Conservation (phyloP, 169 alveolate genomes). For the Cryptosporidium canis region DNA sequence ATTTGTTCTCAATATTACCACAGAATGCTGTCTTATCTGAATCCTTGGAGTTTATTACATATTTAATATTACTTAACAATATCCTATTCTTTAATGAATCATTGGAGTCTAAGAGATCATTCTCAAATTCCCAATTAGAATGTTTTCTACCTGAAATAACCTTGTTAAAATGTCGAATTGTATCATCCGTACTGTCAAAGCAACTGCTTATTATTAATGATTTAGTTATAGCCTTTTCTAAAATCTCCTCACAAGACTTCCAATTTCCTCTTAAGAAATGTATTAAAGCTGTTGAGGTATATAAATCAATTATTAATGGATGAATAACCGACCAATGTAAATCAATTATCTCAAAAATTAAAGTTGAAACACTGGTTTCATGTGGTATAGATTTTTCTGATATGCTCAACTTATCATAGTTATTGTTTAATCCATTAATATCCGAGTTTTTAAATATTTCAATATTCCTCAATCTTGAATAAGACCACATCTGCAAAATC, state of each 20-base stretch:
- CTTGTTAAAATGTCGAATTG: constrained; percentile 33
- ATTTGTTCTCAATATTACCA: background rate
- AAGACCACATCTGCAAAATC: constrained; percentile 58
- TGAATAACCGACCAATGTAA: constrained; percentile 64
- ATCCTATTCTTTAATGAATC: constrained; percentile 18
- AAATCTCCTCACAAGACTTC: constrained; percentile 59
- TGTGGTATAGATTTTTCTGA: constrained; percentile 60
- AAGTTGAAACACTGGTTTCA: constrained; percentile 41
- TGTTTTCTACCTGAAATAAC: background rate
- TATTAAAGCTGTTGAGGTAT: constrained; percentile 49
- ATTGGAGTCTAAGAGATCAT: constrained; percentile 10
- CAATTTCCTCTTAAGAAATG: constrained; percentile 58
- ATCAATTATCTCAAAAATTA: constrained; percentile 55
- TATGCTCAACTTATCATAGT: background rate
- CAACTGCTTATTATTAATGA: constrained; percentile 47
- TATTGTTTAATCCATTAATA: background rate
- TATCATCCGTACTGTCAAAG: constrained; percentile 29
- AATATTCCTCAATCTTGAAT: constrained; percentile 39
- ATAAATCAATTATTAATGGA: constrained; percentile 66
- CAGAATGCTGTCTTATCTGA: background rate
- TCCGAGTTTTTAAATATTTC: background rate
- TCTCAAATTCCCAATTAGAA: constrained; percentile 64
- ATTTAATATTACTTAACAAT: constrained; percentile 41
- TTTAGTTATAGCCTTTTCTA: constrained; percentile 58
- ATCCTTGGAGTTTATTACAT: background rate